These are phyloP conservation scores for Flaveria linearis DNA, from an alignment of 129 eudicot genomes.

Conservation along the genomic window DNA sequence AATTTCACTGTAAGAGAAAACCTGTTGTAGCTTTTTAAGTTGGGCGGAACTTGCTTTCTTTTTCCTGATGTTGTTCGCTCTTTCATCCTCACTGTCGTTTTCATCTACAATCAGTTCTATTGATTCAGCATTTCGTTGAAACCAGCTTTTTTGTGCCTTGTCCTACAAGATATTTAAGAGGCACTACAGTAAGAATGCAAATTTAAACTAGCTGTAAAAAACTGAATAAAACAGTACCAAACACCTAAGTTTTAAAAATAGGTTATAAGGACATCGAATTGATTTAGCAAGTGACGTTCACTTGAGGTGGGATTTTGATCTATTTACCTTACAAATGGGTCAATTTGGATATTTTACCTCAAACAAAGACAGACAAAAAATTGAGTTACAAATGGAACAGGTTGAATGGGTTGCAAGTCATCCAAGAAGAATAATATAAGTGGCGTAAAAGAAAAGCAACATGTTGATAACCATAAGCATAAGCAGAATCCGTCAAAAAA, in stretches of 20 bases:
- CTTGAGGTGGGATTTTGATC: not conserved
- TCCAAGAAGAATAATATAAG: not conserved
- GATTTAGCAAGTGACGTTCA: constrained; percentile 1
- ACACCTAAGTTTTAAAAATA: not conserved
- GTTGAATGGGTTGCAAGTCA: not conserved
- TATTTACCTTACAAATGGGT: not conserved
- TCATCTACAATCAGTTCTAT: constrained; percentile 72
- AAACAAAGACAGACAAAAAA: not conserved
- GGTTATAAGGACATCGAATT: not conserved
- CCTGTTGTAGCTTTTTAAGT: constrained; percentile 74
- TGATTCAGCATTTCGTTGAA: constrained; percentile 69
- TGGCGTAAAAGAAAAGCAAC: not conserved
- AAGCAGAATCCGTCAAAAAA: not conserved
- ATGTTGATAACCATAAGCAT: not conserved
- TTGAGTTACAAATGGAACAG: not conserved
- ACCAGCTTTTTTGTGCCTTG: constrained; percentile 81
- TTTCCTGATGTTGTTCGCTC: constrained; percentile 56
- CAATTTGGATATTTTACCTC: not conserved
- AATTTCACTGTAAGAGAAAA: constrained; percentile 22
- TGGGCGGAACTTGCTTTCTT: constrained; percentile 63
- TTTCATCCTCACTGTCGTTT: constrained; percentile 88
- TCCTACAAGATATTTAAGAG: constrained; percentile 44
- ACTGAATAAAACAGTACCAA: not conserved
- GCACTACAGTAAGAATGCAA: constrained; percentile 8
- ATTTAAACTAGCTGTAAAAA: constrained; percentile 10